Evolutionary conservation across 495 filamentous ascomycete species (phyloP).

Genomic region (Astrothelium macrocarpum): DNA sequence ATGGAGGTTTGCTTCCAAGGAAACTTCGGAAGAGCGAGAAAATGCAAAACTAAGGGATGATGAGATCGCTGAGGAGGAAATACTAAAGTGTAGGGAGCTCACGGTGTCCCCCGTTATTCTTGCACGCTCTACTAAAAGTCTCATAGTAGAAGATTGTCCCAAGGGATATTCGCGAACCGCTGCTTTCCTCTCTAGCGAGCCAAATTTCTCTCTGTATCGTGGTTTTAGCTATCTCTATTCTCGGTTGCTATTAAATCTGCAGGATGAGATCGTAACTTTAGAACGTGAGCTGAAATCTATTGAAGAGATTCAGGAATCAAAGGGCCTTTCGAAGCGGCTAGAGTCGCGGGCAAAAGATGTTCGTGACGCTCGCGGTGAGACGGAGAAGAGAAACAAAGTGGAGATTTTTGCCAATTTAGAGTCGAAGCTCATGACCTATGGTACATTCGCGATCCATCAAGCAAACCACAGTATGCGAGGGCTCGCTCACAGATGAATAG

Average conservation of each 20-base stretch:
- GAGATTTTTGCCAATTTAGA: constrained; percentile 25
- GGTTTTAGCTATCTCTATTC: constrained; percentile 33
- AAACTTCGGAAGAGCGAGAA: background rate
- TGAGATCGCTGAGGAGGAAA: background rate
- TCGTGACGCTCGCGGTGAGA: constrained; percentile 11
- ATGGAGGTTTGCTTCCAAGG: background rate
- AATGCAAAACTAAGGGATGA: background rate
- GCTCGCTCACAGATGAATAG: constrained; percentile 5
- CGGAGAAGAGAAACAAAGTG: constrained; percentile 17
- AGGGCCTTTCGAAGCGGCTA: constrained; percentile 12
- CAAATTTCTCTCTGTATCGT: constrained; percentile 32
- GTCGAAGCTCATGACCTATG: constrained; percentile 30
- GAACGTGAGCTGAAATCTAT: constrained; percentile 28
- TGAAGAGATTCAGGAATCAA: constrained; percentile 14
- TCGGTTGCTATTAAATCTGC: constrained; percentile 28
- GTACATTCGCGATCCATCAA: constrained; percentile 15
- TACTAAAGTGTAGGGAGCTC: background rate
- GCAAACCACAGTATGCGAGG: background rate
- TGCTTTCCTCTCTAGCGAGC: constrained; percentile 29
- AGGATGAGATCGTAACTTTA: constrained; percentile 30
- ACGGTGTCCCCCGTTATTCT: background rate
- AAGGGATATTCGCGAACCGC: constrained; percentile 33
- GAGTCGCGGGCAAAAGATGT: constrained; percentile 13
- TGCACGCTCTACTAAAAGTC: background rate
- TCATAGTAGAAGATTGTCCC: constrained; percentile 28